phyloP scores from a whole-genome alignment of 805 yeast genomes.

The Suhomyces sp. region DNA sequence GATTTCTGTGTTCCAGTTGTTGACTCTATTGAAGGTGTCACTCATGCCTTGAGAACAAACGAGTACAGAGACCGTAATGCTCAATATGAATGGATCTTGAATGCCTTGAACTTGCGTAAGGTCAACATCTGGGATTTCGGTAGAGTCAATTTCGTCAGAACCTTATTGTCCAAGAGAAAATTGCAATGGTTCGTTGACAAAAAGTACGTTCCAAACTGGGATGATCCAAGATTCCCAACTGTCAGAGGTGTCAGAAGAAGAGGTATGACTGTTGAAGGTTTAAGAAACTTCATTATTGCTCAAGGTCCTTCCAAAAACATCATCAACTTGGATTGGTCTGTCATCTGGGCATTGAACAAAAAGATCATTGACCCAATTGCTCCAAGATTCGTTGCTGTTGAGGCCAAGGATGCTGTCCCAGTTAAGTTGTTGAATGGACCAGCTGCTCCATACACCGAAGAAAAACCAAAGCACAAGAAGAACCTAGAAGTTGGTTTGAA shows the following conservation, averaged over 20 bases:
- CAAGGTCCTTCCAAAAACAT: constrained; percentile 99
- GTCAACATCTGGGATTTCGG: constrained; percentile 98
- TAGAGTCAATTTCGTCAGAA: constrained; percentile 94
- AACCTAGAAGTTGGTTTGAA: constrained; percentile 28
- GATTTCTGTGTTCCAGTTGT: constrained; percentile 98
- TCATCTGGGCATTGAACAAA: constrained; percentile 97
- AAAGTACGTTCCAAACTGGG: constrained; percentile 88
- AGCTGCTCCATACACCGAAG: constrained; percentile 18
- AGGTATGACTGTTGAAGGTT: constrained; percentile 99
- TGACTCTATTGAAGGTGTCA: constrained; percentile 94
- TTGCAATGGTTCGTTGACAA: constrained; percentile 99
- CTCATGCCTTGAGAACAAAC: constrained; percentile 96
- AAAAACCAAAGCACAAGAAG: constrained; percentile 32
- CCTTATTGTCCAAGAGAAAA: constrained; percentile 94
- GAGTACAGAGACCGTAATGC: constrained; percentile 99
- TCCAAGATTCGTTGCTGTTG: constrained; percentile 90
- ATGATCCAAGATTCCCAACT: constrained; percentile 99
- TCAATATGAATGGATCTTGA: constrained; percentile 95
- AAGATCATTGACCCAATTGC: constrained; percentile 96
- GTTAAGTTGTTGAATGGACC: constrained; percentile 49
- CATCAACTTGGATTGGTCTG: constrained; percentile 94
- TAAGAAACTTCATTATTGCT: constrained; percentile 85
- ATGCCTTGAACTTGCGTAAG: constrained; percentile 77
- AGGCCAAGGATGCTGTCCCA: constrained; percentile 61
- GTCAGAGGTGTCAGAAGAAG: constrained; percentile 99